Evolutionary conservation across 495 filamentous ascomycete genomes (phyloP).

Genomic region (Bacidia rubella): DNA sequence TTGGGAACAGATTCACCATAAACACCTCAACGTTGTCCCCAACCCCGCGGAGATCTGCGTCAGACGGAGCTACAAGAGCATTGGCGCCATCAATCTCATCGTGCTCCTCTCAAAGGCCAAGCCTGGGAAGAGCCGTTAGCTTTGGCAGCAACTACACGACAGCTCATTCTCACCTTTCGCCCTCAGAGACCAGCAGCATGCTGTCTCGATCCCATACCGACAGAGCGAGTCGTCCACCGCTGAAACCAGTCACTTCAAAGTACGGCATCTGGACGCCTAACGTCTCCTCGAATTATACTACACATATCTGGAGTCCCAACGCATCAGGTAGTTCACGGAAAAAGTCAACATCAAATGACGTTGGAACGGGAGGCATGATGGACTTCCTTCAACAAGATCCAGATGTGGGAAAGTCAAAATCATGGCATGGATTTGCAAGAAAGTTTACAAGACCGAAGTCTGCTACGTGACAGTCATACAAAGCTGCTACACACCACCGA

Average conservation of each 20-base stretch:
- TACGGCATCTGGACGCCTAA: background rate
- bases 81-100: background rate
- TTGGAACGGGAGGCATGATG: background rate
- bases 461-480: background rate
- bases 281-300: background rate
- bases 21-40: background rate
- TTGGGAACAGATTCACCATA: background rate
- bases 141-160: background rate
- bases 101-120: background rate
- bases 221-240: background rate
- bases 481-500: background rate
- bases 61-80: background rate
- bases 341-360: too few species aligned
- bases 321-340: background rate
- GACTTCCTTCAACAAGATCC: background rate
- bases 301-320: background rate
- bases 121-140: background rate
- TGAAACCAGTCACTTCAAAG: background rate
- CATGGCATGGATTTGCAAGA: slow-evolving; percentile 3
- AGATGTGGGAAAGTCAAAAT: background rate
- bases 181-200: background rate
- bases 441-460: background rate
- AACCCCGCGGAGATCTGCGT: background rate
- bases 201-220: slow-evolving; percentile 1
- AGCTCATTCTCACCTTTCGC: background rate